Percentiles rank a stretch among this genome's conserved stretches.
These are phyloP conservation scores for Wickerhamomyces alni DNA, from an alignment of 805 yeast genomes.

Conservation along the genomic window DNA sequence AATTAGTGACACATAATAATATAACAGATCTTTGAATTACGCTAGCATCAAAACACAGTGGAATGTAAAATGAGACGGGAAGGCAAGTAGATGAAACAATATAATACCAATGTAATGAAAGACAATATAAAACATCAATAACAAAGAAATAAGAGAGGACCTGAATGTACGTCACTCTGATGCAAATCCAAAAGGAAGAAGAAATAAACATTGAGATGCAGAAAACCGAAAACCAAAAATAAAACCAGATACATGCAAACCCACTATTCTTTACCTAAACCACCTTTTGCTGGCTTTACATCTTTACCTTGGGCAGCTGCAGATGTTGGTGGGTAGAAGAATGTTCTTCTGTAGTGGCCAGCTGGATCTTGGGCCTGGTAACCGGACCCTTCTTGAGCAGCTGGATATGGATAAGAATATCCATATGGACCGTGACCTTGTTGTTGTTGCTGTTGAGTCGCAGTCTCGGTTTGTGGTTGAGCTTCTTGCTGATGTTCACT, in stretches of 20 bases:
- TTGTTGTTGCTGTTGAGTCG: constrained; percentile 3
- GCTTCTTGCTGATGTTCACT: not conserved
- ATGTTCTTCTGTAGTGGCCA: not conserved
- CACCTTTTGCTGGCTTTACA: not conserved
- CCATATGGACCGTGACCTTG: constrained; percentile 1
- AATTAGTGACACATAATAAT: not conserved
- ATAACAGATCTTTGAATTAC: too few species aligned
- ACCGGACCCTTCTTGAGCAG: too few species aligned
- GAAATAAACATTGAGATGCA: not conserved
- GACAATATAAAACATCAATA: too few species aligned
- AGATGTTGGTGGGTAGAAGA: not conserved
- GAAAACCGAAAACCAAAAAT: not conserved
- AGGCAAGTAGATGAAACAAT: too few species aligned
- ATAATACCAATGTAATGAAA: too few species aligned
- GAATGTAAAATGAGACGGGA: not conserved
- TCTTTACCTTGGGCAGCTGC: not conserved
- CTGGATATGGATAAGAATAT: not conserved
- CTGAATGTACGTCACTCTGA: too few species aligned
- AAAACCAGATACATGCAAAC: too few species aligned
- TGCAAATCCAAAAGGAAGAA: too few species aligned
- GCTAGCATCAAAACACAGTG: too few species aligned
- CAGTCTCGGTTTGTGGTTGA: not conserved
- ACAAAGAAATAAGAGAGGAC: too few species aligned
- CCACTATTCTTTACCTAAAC: not conserved
- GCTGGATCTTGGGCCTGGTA: too few species aligned